phyloP scores from a whole-genome alignment of 2,329 filamentous ascomycete species.

The Aspergillus thermomutatus region DNA sequence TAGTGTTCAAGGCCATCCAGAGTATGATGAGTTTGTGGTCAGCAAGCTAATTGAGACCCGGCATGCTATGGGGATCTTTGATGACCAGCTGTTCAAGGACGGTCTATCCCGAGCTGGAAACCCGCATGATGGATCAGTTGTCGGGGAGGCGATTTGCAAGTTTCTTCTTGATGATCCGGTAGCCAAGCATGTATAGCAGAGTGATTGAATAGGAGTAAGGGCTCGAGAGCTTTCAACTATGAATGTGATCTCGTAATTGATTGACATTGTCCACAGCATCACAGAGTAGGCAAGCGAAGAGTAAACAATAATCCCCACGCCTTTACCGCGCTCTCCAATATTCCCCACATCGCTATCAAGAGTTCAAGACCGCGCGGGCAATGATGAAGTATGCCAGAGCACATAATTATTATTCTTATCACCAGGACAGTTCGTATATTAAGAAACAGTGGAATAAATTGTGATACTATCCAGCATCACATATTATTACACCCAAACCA shows the following conservation, averaged over 20 bases:
- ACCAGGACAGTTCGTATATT: background rate
- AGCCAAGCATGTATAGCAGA: background rate
- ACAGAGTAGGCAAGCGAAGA: background rate
- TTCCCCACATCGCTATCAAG: background rate
- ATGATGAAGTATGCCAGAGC: background rate
- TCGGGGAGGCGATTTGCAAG: slow-evolving; percentile 17
- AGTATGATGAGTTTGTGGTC: slow-evolving; percentile 41
- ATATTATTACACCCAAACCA: background rate
- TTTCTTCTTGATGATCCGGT: slow-evolving; percentile 11
- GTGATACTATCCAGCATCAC: background rate
- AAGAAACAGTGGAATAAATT: background rate
- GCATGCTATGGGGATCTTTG: slow-evolving; percentile 20
- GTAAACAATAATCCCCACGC: background rate
- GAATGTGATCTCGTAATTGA: background rate
- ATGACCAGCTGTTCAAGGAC: slow-evolving; percentile 19
- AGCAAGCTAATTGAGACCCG: slow-evolving; percentile 27
- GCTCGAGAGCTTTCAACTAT: too few species aligned
- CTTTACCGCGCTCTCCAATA: background rate
- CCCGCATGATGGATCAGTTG: slow-evolving; percentile 20
- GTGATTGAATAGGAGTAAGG: too few species aligned
- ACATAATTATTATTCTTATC: background rate
- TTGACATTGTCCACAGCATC: background rate
- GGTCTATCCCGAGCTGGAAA: slow-evolving; percentile 16
- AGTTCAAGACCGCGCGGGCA: background rate
- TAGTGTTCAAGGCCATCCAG: slow-evolving; percentile 50